phyloP scores from a whole-genome alignment of 2,329 filamentous ascomycete species.

The Colletotrichum sp. region DNA sequence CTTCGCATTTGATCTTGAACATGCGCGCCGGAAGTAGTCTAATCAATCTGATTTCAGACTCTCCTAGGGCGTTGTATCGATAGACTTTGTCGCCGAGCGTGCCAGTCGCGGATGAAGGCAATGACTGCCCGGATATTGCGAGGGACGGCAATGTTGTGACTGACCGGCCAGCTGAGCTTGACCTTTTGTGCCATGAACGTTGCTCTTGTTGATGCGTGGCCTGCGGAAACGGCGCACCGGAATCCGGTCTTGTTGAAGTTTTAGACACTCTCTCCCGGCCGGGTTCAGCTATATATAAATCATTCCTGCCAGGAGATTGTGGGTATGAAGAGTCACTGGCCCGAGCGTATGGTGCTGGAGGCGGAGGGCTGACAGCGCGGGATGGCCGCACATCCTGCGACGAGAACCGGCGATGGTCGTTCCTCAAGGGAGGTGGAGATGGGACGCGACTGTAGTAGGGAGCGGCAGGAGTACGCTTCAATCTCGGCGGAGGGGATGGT shows the following conservation, averaged over 20 bases:
- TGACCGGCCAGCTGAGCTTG: not conserved
- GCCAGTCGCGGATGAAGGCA: not conserved
- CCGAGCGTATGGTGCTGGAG: not conserved
- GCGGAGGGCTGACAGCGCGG: not conserved
- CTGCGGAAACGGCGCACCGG: not conserved
- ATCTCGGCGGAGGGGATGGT: not conserved
- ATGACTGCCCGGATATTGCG: not conserved
- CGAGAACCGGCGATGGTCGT: not conserved
- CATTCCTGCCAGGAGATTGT: not conserved
- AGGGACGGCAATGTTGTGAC: not conserved
- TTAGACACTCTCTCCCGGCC: no score
- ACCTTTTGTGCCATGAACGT: not conserved
- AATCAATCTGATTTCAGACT: constrained; percentile 15
- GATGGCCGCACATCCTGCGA: not conserved
- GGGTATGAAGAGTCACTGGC: not conserved
- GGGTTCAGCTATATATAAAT: no score
- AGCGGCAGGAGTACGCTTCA: not conserved
- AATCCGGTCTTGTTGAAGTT: not conserved
- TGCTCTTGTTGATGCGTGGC: not conserved
- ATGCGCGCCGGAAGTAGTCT: constrained; percentile 20
- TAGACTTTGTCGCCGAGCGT: not conserved
- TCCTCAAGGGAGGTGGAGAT: not conserved
- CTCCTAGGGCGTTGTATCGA: not conserved
- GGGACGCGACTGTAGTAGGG: not conserved
- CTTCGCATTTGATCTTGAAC: constrained; percentile 20